Percentiles rank a stretch among this genome's conserved stretches.
Evolutionary conservation across 305 asterid species (phyloP).

Genomic region (Salvia sclarea): DNA sequence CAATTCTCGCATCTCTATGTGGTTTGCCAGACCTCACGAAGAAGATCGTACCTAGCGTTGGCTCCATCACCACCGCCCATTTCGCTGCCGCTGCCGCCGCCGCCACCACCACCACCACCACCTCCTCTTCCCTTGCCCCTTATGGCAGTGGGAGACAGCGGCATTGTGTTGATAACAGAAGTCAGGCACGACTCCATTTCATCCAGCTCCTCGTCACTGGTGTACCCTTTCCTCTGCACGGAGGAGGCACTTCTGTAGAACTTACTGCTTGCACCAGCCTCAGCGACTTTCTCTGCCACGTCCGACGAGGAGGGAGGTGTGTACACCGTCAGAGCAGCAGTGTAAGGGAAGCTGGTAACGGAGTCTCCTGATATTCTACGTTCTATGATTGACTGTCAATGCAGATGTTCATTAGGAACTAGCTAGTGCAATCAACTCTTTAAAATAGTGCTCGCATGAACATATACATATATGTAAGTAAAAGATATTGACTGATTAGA

Average conservation of each 20-base stretch:
- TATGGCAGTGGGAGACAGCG: constrained; percentile 41
- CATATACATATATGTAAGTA: background rate
- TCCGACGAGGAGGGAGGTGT: constrained; percentile 58
- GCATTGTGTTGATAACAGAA: constrained; percentile 45
- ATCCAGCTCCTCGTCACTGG: constrained; percentile 89
- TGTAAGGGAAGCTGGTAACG: constrained; percentile 60
- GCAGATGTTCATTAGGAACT: constrained; percentile 13
- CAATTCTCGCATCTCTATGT: constrained; percentile 30
- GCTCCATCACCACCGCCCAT: constrained; percentile 32
- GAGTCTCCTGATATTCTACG: constrained; percentile 52
- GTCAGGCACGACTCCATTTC: constrained; percentile 70
- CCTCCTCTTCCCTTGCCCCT: constrained; percentile 30
- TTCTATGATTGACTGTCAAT: constrained; percentile 70
- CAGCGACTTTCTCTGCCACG: constrained; percentile 61
- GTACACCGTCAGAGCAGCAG: constrained; percentile 67
- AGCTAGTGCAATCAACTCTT: background rate
- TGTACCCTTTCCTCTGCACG: constrained; percentile 84
- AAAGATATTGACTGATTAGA: background rate
- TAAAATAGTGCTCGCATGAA: background rate
- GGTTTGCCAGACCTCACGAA: constrained; percentile 82
- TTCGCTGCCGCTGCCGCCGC: constrained; percentile 30
- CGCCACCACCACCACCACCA: constrained; percentile 31
- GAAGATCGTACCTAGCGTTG: constrained; percentile 82
- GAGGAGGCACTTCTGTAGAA: constrained; percentile 64
- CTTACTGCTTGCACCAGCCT: constrained; percentile 49